Evolutionary conservation across 2,329 filamentous ascomycete genomes (phyloP).

Genomic region (Neopestalotiopsis clavispora): DNA sequence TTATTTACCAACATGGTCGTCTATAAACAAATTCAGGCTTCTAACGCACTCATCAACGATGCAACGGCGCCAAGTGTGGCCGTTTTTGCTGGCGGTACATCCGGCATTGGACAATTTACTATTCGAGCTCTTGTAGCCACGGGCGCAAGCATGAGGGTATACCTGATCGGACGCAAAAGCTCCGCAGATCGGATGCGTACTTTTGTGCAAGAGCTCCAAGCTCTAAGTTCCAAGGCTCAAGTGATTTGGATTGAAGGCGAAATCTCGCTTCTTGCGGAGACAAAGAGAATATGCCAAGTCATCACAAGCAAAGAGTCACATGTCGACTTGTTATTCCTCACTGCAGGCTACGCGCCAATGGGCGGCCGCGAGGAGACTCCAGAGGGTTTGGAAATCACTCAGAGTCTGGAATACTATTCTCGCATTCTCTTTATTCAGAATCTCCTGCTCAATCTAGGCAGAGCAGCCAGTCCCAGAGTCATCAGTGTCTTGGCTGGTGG

Average conservation of each 20-base stretch:
- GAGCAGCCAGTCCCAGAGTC: conserved; percentile 35
- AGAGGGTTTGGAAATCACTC: conserved; percentile 48
- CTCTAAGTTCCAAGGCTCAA: conserved; percentile 43
- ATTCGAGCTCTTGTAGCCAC: conserved; percentile 41
- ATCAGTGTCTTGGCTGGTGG: conserved; percentile 41
- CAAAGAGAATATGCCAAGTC: conserved; percentile 40
- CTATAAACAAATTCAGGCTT: conserved; percentile 38
- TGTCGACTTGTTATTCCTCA: conserved; percentile 50
- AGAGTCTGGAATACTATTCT: conserved; percentile 47
- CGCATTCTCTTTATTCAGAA: conserved; percentile 45
- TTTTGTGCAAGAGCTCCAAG: conserved; percentile 42
- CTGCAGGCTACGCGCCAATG: conserved; percentile 48
- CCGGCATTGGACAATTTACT: conserved; percentile 49
- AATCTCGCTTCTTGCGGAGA: conserved; percentile 49
- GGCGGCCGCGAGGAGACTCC: conserved; percentile 40
- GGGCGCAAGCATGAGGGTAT: conserved; percentile 41
- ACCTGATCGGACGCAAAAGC: conserved; percentile 47
- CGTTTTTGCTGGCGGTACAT: conserved; percentile 51
- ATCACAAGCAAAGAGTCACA: conserved; percentile 43
- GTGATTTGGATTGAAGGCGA: conserved; percentile 49
- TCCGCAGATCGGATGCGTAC: conserved; percentile 33
- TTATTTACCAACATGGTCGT: conserved; percentile 40
- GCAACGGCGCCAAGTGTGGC: conserved; percentile 40
- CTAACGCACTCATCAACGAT: conserved; percentile 45
- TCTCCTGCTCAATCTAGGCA: conserved; percentile 44